Evolutionary conservation across 2,329 filamentous ascomycete species (phyloP), one percentile per base, ranked within the genome.

Genomic region (Sarocladium brachiariae): DNA sequence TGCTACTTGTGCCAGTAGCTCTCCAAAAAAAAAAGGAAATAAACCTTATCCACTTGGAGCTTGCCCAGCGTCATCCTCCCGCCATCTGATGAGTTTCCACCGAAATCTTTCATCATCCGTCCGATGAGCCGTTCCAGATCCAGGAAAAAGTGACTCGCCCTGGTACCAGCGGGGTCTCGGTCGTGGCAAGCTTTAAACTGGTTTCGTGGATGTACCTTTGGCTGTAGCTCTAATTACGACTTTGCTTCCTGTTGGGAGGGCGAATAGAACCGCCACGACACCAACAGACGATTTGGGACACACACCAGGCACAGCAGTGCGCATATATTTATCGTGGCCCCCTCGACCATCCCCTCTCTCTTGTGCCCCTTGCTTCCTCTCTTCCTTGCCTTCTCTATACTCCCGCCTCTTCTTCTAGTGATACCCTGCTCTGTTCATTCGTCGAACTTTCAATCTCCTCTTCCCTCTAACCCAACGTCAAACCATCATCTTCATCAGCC

Each of bases 381-480:
- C 45, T 49, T 47, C 34, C 27, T 46, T 34, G 27, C 14, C 30
- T 46, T 19, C 35, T 19, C 21, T 38, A 31, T 50, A 46, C 30
- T 14, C 30, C 43, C 7, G 21, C 25, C 43, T 34, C 16, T 23
- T 16, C 27, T 25, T 31, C 18, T 49, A 24, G 46, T 52, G 50
- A 52, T 51, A 38, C 34, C 47, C 49, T 38, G 51, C 52, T 52
- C 31, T 10, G 5, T 19, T 34, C 18, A 33, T 21, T 48, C 21
- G 30, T 23, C 31, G n/a, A 38, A 30, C 16, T 46, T 37, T 43
- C 23, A 18, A 19, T 25, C 38, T 50, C 27, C 19, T 33, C 37
- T 24, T 49, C 7, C 18, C 8, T 41, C 6, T 27, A 47, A 7
- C 9, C 23, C 30, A 49, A 34, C 43, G 51, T 43, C 31, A 46